Evolutionary conservation across 257 asterid genomes (phyloP), one percentile per base, ranked within the genome.

Genomic region (Solanum medicagineum): DNA sequence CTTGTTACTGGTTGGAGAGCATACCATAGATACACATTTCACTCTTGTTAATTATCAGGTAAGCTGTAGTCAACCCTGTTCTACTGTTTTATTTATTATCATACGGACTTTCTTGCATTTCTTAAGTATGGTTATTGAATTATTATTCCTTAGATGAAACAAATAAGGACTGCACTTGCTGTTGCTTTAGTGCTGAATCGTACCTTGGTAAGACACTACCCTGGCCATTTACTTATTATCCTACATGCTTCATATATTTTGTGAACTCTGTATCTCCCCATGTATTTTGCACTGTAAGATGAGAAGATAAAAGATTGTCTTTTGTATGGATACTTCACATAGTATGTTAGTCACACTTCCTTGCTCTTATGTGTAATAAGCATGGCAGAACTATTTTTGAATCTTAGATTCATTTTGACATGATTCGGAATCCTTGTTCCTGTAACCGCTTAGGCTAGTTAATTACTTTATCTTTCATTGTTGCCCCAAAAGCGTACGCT

Each of bases 101-200:
- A 11, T 15, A 79, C 60, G 32, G 44, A 22, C 60, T 49, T 49
- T 26, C 16, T 62, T 83, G 55, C 15, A 47, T 36, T 22, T 26
- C 45, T 26, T 19, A 77, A 86, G 42, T 65, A 71, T 83, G 70
- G 44, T 86, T 4, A 16, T 55, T 75, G 26, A 68, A 62, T 85
- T 40, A 73, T 86, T 85, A 49, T 85, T 79, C 83, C 89, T 87
- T 93, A 97, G 99, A 92, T 95, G 45, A 97, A 94, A 91, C 99
- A 97, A 87, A 93, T 95, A 93, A 92, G 99, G 89, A 93, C 93
- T 84, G 99, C 99, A 60, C 97, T 97, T 89, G 97, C 98, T 88
- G 86, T 97, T 81, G 95, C 99, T 90, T 95, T 94, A 51, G 75
- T 97, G 88, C 89, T 97, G 91, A 92, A 90, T 84, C 99, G 99